Conservation (phyloP, 208 protist genomes). For the Leishmania braziliensis region DNA sequence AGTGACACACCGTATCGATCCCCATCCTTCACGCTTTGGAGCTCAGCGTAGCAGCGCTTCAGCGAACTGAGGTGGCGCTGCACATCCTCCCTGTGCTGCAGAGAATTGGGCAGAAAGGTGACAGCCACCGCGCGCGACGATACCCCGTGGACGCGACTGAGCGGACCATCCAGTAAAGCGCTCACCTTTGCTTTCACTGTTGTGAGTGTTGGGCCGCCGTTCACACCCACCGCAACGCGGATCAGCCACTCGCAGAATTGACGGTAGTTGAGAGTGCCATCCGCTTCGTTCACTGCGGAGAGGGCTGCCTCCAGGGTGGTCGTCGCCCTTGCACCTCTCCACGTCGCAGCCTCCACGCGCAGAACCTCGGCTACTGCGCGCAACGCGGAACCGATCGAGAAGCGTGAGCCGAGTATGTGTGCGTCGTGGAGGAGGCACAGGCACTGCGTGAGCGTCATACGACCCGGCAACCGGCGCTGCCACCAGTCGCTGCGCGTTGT, state of each 20-base stretch:
- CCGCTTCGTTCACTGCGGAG: slow-evolving; percentile 31
- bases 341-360: slow-evolving; percentile 27
- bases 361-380: slow-evolving; percentile 50
- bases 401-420: slow-evolving; percentile 47
- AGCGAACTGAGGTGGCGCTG: slow-evolving; percentile 26
- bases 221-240: slow-evolving; percentile 57
- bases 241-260: slow-evolving; percentile 85
- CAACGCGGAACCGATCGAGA: slow-evolving; percentile 55
- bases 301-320: slow-evolving; percentile 14
- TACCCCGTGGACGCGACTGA: slow-evolving; percentile 14
- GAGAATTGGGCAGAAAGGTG: slow-evolving; percentile 41
- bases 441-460: slow-evolving; percentile 62
- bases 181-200: slow-evolving; percentile 51
- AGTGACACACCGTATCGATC: slow-evolving; percentile 19
- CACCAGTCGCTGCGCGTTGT: slow-evolving; percentile 76
- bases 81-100: slow-evolving; percentile 31
- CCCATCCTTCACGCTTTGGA: slow-evolving; percentile 30
- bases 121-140: slow-evolving; percentile 16
- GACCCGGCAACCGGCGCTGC: slow-evolving; percentile 67
- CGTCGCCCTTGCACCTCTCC: slow-evolving; percentile 2
- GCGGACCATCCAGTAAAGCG: slow-evolving; percentile 44
- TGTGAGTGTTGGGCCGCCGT: slow-evolving; percentile 35
- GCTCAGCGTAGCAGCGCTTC: slow-evolving; percentile 29
- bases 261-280: slow-evolving; percentile 72
- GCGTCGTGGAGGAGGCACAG: slow-evolving; percentile 71